phyloP scores from a whole-genome alignment of 2,329 filamentous ascomycete species.

The Neofusicoccum laricinum region DNA sequence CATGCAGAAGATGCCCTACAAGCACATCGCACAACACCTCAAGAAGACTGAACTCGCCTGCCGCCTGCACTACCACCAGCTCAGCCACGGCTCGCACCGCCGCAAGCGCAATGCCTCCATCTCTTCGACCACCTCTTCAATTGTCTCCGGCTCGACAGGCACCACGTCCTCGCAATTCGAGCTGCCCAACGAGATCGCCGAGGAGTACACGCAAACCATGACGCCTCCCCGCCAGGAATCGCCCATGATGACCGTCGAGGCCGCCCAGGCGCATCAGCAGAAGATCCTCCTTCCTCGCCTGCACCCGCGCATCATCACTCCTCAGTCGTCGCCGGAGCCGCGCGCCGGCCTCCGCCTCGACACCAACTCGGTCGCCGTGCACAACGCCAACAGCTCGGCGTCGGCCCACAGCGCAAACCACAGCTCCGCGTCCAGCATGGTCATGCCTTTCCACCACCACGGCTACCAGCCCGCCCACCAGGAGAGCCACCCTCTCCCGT shows the following conservation, averaged over 20 bases:
- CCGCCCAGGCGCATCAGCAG: conserved; percentile 35
- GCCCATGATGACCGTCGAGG: conserved; percentile 27
- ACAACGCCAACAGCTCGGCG: background rate
- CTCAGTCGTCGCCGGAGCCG: conserved; percentile 37
- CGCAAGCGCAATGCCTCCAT: conserved; percentile 73
- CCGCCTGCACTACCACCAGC: conserved; percentile 82
- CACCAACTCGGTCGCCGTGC: conserved; percentile 32
- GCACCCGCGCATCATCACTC: conserved; percentile 46
- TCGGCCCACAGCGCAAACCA: background rate
- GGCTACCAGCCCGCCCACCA: conserved; percentile 2
- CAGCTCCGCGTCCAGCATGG: conserved; percentile 37
- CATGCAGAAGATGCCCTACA: conserved; percentile 86
- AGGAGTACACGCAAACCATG: conserved; percentile 31
- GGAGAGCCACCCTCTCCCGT: conserved; percentile 28
- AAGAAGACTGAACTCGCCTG: conserved; percentile 88
- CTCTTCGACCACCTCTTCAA: conserved; percentile 48
- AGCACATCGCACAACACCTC: conserved; percentile 79
- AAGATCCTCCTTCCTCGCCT: conserved; percentile 59
- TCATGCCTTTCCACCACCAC: conserved; percentile 14
- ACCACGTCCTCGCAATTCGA: conserved; percentile 25
- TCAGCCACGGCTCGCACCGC: conserved; percentile 77
- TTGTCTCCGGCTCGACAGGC: conserved; percentile 31
- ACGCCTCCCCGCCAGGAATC: conserved; percentile 39
- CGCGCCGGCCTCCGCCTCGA: conserved; percentile 41
- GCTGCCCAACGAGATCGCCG: conserved; percentile 17